Conservation (phyloP, 1,284 basidiomycete species). For the Boletus semigastroideus region DNA sequence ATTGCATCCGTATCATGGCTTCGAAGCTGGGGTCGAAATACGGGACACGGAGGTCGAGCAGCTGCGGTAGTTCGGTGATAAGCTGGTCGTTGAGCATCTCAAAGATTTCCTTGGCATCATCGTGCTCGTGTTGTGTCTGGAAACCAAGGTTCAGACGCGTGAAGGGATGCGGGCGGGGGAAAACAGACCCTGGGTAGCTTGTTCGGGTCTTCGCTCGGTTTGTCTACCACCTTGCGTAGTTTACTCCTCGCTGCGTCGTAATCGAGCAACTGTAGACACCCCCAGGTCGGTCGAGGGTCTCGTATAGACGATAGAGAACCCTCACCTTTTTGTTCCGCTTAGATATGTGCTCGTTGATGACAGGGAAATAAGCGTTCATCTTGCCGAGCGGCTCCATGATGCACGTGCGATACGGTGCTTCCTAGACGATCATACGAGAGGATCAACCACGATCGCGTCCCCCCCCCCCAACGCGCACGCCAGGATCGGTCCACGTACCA, state of each 20-base stretch:
- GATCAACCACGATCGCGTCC: conserved; percentile 8
- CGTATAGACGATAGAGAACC: background rate
- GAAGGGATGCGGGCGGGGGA: background rate
- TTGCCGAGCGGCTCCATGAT: conserved; percentile 95
- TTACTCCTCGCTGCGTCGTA: conserved; percentile 92
- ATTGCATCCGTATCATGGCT: conserved; percentile 97
- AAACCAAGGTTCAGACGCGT: background rate
- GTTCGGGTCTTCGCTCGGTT: conserved; percentile 90
- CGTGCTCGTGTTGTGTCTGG: conserved; percentile 91
- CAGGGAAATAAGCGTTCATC: conserved; percentile 93
- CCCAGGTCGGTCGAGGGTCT: background rate
- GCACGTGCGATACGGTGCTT: conserved; percentile 91
- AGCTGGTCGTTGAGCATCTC: conserved; percentile 92
- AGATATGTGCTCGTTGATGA: conserved; percentile 90
- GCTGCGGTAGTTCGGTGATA: conserved; percentile 86
- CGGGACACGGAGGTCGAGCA: conserved; percentile 93
- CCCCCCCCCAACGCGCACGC: background rate
- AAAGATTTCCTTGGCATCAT: conserved; percentile 92
- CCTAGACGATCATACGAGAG: conserved; percentile 46
- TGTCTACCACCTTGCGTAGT: conserved; percentile 88
- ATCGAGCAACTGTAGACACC: conserved; percentile 75
- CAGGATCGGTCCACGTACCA: conserved; percentile 47
- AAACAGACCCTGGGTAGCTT: conserved; percentile 79
- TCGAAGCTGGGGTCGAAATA: conserved; percentile 99
- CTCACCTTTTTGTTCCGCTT: conserved; percentile 96